These are phyloP conservation scores for Dalbergia oliveri DNA, from an alignment of 306 rosid genomes.

Conservation along the genomic window DNA sequence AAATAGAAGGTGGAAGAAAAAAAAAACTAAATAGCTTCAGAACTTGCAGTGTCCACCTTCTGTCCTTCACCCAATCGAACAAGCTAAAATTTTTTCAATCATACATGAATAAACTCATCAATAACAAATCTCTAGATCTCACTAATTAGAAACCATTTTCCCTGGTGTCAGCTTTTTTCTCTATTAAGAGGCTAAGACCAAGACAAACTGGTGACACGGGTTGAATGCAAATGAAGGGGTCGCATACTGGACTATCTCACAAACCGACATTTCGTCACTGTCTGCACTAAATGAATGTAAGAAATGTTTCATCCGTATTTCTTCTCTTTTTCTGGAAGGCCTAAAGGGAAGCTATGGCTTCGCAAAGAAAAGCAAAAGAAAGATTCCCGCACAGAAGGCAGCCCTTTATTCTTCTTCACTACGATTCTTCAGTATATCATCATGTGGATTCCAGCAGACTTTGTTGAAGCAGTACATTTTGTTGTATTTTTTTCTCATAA, in stretches of 20 bases:
- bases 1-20: neutral
- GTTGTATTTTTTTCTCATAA: neutral
- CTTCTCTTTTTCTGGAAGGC: conserved; percentile 40
- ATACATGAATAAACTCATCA: conserved; percentile 32
- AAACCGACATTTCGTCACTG: conserved; percentile 44
- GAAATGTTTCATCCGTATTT: conserved; percentile 2
- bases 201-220: conserved; percentile 43
- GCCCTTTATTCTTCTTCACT: conserved; percentile 58
- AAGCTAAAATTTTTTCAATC: conserved; percentile 21
- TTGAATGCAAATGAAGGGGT: conserved; percentile 37
- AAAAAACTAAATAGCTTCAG: conserved; percentile 4
- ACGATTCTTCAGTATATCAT: conserved; percentile 36
- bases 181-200: neutral
- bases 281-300: conserved; percentile 9
- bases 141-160: conserved; percentile 37
- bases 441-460: conserved; percentile 51
- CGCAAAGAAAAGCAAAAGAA: conserved; percentile 57
- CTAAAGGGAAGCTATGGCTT: conserved; percentile 54
- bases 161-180: conserved; percentile 42
- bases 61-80: conserved; percentile 1
- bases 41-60: conserved; percentile 26
- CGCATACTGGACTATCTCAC: conserved; percentile 37
- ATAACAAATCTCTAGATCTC: conserved; percentile 37
- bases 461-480: conserved; percentile 27
- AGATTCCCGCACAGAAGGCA: conserved; percentile 60